These are phyloP conservation scores for Cephalotrichum gorgonifer DNA, from an alignment of 2,329 filamentous ascomycete species.

Conservation along the genomic window DNA sequence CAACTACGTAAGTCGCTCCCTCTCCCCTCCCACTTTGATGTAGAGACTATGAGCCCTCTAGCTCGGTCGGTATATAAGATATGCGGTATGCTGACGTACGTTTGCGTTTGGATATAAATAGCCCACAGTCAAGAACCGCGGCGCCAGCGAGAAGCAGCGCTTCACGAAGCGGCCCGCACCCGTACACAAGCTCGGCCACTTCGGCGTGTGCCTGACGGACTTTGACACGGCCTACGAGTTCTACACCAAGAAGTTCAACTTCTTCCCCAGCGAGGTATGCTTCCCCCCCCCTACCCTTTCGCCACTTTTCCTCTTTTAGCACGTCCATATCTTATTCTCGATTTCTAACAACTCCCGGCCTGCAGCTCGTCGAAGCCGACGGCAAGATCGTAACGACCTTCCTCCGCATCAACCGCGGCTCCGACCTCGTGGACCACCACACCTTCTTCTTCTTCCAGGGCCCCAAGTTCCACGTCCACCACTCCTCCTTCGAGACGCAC, in stretches of 20 bases:
- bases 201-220: conserved; percentile 41
- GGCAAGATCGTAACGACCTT: conserved; percentile 31
- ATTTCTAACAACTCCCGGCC: neutral
- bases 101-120: conserved; percentile 8
- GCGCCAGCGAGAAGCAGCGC: conserved; percentile 34
- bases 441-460: conserved; percentile 40
- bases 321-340: neutral
- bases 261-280: conserved; percentile 36
- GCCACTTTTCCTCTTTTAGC: neutral
- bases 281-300: neutral
- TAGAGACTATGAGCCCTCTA: no score
- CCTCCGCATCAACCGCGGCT: conserved; percentile 32
- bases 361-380: conserved; percentile 9
- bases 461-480: conserved; percentile 47
- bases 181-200: conserved; percentile 44
- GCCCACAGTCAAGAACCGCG: conserved; percentile 30
- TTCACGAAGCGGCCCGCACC: conserved; percentile 35
- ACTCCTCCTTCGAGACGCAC: conserved; percentile 59
- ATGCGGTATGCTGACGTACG: no score
- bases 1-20: conserved; percentile 33
- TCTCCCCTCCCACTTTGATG: no score
- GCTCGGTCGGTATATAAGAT: no score
- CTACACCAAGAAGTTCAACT: conserved; percentile 38
- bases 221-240: conserved; percentile 39
- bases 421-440: conserved; percentile 38